A percentile compares a stretch with the other conserved stretches of the same genome.
These are phyloP conservation scores for Hypoxylon sp. DNA, from an alignment of 2,329 filamentous ascomycete species.

Conservation along the genomic window DNA sequence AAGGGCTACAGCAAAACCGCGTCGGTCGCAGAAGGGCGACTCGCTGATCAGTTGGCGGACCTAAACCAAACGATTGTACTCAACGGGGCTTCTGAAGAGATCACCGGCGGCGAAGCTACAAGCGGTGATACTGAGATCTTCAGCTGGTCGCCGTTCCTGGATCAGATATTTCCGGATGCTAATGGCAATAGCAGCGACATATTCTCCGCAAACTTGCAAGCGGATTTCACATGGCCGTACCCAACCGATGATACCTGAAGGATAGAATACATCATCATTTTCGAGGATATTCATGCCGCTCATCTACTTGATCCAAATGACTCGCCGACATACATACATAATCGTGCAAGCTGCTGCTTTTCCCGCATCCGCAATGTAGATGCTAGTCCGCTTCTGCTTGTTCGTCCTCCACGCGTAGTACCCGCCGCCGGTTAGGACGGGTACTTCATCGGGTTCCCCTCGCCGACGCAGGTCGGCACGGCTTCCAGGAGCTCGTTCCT, in stretches of 20 bases:
- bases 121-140: background rate
- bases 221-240: constrained; percentile 1
- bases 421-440: background rate
- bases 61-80: background rate
- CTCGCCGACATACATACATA: background rate
- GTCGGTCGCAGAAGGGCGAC: background rate
- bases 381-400: constrained; percentile 3
- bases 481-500: background rate
- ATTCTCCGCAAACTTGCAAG: constrained; percentile 1
- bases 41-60: background rate
- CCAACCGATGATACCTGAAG: background rate
- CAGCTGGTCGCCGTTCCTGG: constrained; percentile 2
- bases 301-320: background rate
- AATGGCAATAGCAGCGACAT: background rate
- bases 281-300: background rate
- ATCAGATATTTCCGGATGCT: background rate
- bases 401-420: constrained; percentile 14
- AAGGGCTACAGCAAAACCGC: background rate
- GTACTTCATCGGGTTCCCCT: background rate
- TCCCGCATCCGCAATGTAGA: background rate
- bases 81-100: background rate
- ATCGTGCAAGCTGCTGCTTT: background rate
- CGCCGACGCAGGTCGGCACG: constrained; percentile 1
- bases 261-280: background rate
- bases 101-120: background rate